Evolutionary conservation across 495 filamentous ascomycete genomes (phyloP).

Genomic region (Bacidia rubella): DNA sequence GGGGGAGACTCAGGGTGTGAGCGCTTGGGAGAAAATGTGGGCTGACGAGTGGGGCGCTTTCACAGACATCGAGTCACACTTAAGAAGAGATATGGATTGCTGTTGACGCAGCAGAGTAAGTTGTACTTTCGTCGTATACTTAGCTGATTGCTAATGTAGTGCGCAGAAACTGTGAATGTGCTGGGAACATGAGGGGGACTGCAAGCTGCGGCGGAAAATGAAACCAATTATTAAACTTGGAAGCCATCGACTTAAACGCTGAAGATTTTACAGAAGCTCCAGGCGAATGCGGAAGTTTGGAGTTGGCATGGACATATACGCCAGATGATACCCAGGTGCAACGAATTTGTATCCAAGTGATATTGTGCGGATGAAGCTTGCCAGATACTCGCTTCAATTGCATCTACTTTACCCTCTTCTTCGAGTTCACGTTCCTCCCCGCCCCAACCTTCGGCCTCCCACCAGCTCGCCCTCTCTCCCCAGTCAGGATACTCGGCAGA

Average conservation of each 20-base stretch:
- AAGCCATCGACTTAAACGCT: too few relatives aligned
- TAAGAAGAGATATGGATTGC: constrained; percentile 78
- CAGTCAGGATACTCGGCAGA: constrained; percentile 72
- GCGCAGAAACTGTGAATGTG: constrained; percentile 15
- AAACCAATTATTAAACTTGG: too few relatives aligned
- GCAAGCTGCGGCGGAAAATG: background rate
- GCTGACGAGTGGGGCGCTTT: background rate
- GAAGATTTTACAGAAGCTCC: too few relatives aligned
- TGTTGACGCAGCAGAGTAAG: constrained; percentile 74
- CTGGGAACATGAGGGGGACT: constrained; percentile 24
- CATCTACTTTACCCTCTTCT: constrained; percentile 33
- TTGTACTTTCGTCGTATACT: constrained; percentile 4
- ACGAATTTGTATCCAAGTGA: too few relatives aligned
- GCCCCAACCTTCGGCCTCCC: constrained; percentile 70
- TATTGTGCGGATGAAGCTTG: too few relatives aligned
- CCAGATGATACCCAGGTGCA: too few relatives aligned
- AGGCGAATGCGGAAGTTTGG: too few relatives aligned
- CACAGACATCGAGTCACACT: constrained; percentile 74
- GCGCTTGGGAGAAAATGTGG: background rate
- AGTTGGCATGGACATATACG: too few relatives aligned
- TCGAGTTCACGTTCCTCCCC: constrained; percentile 75
- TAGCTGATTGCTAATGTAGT: background rate
- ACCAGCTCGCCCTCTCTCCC: constrained; percentile 48
- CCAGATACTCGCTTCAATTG: too few relatives aligned
- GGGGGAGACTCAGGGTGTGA: background rate